Conservation (phyloP, 352 stramenopile species). For the Phytopythium boreale region DNA sequence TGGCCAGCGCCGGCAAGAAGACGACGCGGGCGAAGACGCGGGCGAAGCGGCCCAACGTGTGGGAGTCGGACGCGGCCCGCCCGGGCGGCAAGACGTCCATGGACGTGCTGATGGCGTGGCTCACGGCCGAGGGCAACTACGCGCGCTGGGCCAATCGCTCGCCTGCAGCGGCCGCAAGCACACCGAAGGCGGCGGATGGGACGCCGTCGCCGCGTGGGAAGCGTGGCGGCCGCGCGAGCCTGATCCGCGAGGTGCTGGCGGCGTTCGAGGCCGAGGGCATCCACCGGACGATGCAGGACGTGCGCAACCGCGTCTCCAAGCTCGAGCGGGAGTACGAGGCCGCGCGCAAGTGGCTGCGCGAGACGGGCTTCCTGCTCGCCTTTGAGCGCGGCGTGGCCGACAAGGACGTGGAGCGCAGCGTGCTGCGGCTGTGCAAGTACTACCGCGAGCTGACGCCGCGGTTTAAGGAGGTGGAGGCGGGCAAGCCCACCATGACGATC, state of each 20-base stretch:
- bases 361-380: constrained; percentile 11
- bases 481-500: constrained; percentile 2
- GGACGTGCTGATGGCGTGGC: constrained; percentile 32
- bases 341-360: constrained; percentile 14
- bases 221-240: constrained; percentile 2
- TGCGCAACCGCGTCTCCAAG: constrained; percentile 19
- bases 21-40: background rate
- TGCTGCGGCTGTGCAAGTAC: constrained; percentile 21
- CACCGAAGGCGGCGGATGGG: background rate
- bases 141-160: constrained; percentile 12
- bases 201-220: background rate
- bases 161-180: background rate
- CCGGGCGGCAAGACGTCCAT: constrained; percentile 15
- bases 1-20: background rate
- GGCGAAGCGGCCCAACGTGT: constrained; percentile 1
- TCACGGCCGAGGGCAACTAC: constrained; percentile 27
- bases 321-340: constrained; percentile 19
- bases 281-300: constrained; percentile 10
- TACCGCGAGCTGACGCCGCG: constrained; percentile 23
- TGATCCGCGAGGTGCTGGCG: constrained; percentile 15
- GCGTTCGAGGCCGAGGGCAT: constrained; percentile 16
- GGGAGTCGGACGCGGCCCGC: constrained; percentile 21
- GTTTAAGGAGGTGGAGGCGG: background rate
- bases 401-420: constrained; percentile 10
- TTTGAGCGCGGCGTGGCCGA: constrained; percentile 9